Base-by-base conservation (phyloP, 345 rosid species). In the Dimocarpus longan region DNA sequence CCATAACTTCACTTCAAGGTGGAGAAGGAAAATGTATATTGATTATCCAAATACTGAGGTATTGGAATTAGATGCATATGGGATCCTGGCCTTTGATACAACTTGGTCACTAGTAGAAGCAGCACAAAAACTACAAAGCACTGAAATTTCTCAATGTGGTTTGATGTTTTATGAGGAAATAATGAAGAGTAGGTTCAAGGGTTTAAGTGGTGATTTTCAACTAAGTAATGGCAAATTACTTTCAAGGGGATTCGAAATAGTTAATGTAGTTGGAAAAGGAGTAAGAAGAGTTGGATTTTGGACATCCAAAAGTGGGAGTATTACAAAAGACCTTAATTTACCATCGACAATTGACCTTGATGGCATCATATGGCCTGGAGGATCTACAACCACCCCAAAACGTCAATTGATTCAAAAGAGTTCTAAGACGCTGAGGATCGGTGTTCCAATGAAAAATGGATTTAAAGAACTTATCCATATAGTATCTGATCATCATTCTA, bases 31-130 rank as follows among this genome's bases (percentile, higher is more conserved):
- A 57, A 2, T 72, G 0, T 11, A 3, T 15, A 2, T 1, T 37
- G 76, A 79, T 13, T 77, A 82, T 21, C 60, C 11, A 2, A 59
- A 39, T 21, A 19, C 15, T 28, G 80, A 68, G 12, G 70, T 60
- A 64, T 39, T n/a, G 16, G 70, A 75, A 52, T 32, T 82, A 42
- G 76, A 78, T 66, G 65, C 76, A 32, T 84, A 71, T 69, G 71
- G 79, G 2, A 1, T 84, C 39, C 79, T 87, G 84, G 80, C 85
- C n/a, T 83, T 81, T 48, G 91, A 88, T 78, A n/a, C 83, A 0
- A 76, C 60, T 6, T 78, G 74, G 80, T 80, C 72, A 28, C 68
- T 81, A 0, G 85, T 88, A 44, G 52, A 43, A 62, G 88, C 87
- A 67, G 72, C 24, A 0, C 85, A 84, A 66, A 73, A 71, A 54